A percentile compares a stretch with the other conserved stretches of the same genome.
phyloP scores from a whole-genome alignment of 768 basidiomycete species.

The Boletus insuetus region DNA sequence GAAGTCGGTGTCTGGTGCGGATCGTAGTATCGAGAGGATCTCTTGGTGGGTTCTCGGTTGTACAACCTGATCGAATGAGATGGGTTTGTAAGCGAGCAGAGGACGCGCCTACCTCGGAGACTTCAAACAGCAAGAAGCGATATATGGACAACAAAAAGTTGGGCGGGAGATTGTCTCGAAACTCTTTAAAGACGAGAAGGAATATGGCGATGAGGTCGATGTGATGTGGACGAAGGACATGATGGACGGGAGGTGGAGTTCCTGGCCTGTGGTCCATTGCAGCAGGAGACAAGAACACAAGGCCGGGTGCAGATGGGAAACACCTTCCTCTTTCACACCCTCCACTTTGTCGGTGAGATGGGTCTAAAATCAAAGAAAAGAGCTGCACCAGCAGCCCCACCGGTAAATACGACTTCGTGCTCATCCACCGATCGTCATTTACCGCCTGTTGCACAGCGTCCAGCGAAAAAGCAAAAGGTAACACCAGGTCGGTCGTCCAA shows the following conservation, averaged over 20 bases:
- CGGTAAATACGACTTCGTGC: constrained; percentile 22
- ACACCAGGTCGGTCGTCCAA: constrained; percentile 25
- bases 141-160: constrained; percentile 61
- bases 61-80: constrained; percentile 47
- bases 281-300: background rate
- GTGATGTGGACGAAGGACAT: constrained; percentile 76
- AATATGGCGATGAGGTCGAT: constrained; percentile 64
- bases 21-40: constrained; percentile 42
- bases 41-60: constrained; percentile 56
- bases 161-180: constrained; percentile 51
- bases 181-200: constrained; percentile 60
- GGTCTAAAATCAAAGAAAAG: constrained; percentile 33
- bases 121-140: constrained; percentile 65
- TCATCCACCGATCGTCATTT: background rate
- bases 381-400: constrained; percentile 25
- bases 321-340: constrained; percentile 19
- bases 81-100: background rate
- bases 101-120: constrained; percentile 53
- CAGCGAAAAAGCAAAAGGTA: constrained; percentile 64
- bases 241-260: constrained; percentile 58
- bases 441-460: constrained; percentile 25
- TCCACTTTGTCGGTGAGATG: constrained; percentile 19
- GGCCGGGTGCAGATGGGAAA: constrained; percentile 8
- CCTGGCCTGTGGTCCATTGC: constrained; percentile 35
- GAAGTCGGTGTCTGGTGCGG: constrained; percentile 44